Conservation (phyloP, 352 stramenopile species). For the Aphanomyces cochlioides region DNA sequence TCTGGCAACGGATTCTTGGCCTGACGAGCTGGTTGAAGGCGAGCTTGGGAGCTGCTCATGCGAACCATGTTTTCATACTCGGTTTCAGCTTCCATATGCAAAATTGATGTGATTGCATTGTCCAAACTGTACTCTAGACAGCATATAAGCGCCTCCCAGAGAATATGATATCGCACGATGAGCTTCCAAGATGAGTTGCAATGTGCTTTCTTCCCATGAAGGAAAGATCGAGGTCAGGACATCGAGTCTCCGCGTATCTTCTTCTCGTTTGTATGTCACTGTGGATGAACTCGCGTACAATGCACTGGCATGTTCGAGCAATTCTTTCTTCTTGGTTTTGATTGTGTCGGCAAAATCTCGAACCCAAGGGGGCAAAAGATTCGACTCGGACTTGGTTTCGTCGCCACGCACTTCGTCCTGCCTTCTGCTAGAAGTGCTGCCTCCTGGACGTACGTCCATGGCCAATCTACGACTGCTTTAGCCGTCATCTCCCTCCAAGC, state of each 20-base stretch:
- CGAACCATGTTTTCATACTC: conserved; percentile 34
- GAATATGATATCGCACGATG: conserved; percentile 34
- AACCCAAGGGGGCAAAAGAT: conserved; percentile 21
- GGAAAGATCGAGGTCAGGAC: conserved; percentile 81
- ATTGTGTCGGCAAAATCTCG: conserved; percentile 12
- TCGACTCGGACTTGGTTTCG: not conserved
- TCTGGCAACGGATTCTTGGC: conserved; percentile 73
- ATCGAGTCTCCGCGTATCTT: conserved; percentile 44
- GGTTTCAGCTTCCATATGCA: conserved; percentile 71
- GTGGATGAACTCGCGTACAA: not conserved
- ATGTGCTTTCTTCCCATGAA: conserved; percentile 60
- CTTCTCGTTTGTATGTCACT: not conserved
- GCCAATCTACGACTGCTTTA: no score
- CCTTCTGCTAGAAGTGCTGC: no score
- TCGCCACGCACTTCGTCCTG: no score
- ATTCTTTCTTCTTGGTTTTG: conserved; percentile 17
- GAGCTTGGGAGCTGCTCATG: conserved; percentile 12
- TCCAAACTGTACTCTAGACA: conserved; percentile 64
- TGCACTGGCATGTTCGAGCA: not conserved
- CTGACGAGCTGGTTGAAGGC: conserved; percentile 34
- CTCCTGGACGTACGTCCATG: no score
- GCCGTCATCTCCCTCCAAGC: no score
- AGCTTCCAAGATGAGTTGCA: conserved; percentile 69
- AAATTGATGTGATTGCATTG: conserved; percentile 68
- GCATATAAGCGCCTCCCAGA: not conserved